These are phyloP conservation scores for Aspergillus brunneoviolaceus DNA, from an alignment of 2,329 filamentous ascomycete genomes.

Conservation along the genomic window DNA sequence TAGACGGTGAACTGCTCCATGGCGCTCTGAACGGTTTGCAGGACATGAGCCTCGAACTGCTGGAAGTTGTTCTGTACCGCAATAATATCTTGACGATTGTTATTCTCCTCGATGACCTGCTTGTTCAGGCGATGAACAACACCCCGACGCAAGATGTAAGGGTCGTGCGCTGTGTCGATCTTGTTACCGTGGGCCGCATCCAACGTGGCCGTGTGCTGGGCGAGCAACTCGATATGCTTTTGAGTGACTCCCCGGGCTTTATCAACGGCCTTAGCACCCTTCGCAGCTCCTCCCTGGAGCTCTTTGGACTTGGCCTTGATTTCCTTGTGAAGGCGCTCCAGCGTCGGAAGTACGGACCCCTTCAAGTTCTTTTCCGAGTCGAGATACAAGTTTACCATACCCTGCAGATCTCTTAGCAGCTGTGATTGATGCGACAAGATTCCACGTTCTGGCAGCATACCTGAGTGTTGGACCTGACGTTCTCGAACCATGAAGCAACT, in stretches of 20 bases:
- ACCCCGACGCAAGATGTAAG: conserved; percentile 81
- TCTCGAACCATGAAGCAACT: conserved; percentile 87
- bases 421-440: too few species aligned
- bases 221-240: conserved; percentile 93
- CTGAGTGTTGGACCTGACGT: conserved; percentile 86
- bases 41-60: conserved; percentile 80
- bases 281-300: conserved; percentile 74
- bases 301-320: conserved; percentile 97
- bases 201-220: conserved; percentile 76
- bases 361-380: conserved; percentile 92
- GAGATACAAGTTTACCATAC: conserved; percentile 80
- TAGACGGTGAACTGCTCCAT: conserved; percentile 82
- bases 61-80: conserved; percentile 88
- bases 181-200: conserved; percentile 69
- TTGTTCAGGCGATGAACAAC: conserved; percentile 81
- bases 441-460: conserved; percentile 39
- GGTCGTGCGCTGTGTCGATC: conserved; percentile 72
- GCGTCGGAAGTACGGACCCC: conserved; percentile 77
- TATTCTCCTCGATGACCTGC: conserved; percentile 94
- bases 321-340: conserved; percentile 89
- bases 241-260: conserved; percentile 83
- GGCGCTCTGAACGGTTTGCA: conserved; percentile 78
- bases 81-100: conserved; percentile 87
- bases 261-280: conserved; percentile 85
- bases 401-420: conserved; percentile 47